phyloP scores from a whole-genome alignment of 306 rosid genomes.

The Dryas alaskensis region DNA sequence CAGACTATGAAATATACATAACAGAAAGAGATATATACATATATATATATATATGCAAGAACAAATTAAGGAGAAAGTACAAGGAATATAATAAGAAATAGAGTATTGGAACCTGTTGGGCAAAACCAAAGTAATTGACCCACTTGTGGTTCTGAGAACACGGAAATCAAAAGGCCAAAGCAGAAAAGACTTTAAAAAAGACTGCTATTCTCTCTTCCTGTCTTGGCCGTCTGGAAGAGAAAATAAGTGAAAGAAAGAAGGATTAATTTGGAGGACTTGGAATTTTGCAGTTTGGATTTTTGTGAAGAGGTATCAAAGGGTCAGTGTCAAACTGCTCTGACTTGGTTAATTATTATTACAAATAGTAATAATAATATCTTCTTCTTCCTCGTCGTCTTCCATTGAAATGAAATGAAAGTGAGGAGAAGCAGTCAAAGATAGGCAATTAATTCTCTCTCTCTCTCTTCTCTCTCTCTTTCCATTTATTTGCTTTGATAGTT shows the following conservation, averaged over 20 bases:
- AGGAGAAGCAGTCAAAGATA: conserved; percentile 45
- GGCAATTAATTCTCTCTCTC: conserved; percentile 6
- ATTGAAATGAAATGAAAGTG: conserved; percentile 10
- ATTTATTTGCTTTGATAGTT: background rate
- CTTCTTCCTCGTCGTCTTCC: conserved; percentile 29
- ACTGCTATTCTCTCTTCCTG: background rate
- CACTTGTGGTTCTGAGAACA: too few species aligned
- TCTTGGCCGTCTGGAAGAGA: conserved; percentile 20
- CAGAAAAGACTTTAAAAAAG: background rate
- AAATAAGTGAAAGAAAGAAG: conserved; percentile 10
- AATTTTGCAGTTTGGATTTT: conserved; percentile 30
- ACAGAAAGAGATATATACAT: background rate
- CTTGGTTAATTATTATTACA: conserved; percentile 2
- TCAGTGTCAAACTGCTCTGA: conserved; percentile 46
- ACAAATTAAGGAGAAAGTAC: background rate
- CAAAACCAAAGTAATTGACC: conserved; percentile 2
- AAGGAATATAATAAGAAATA: conserved; percentile 1
- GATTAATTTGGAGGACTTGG: conserved; percentile 11
- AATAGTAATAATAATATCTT: conserved; percentile 8
- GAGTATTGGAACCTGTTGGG: background rate
- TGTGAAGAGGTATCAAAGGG: conserved; percentile 32
- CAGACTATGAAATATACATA: background rate
- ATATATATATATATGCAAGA: background rate
- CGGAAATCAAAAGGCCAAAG: conserved; percentile 5
- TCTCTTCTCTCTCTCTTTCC: background rate